Evolutionary conservation across 2,329 filamentous ascomycete species (phyloP).

Genomic region (Dactylellina sp.): DNA sequence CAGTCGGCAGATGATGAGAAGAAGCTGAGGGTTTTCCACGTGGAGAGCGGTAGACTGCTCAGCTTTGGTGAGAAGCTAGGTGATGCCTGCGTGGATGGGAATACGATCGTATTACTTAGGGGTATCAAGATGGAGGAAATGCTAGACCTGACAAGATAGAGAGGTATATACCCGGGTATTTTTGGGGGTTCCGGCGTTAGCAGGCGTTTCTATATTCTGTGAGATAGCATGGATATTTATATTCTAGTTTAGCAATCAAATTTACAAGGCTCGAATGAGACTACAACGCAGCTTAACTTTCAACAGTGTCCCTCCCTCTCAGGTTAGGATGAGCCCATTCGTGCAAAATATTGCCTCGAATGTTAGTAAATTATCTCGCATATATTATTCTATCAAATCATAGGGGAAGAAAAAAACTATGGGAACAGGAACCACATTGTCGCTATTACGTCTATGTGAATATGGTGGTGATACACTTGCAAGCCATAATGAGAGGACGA

Average conservation of each 20-base stretch:
- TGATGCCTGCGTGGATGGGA: conserved; percentile 77
- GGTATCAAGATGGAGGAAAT: conserved; percentile 82
- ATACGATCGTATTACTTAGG: conserved; percentile 87
- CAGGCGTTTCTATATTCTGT: conserved; percentile 17
- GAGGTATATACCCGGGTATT: neutral
- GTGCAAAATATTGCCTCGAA: conserved; percentile 21
- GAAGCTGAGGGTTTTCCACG: conserved; percentile 87
- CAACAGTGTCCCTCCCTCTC: too few relatives aligned
- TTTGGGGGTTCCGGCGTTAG: conserved; percentile 27
- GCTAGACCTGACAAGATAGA: conserved; percentile 67
- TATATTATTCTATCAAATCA: neutral
- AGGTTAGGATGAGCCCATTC: too few relatives aligned
- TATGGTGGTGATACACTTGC: too few relatives aligned
- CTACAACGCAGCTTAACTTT: too few relatives aligned
- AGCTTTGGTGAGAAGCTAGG: conserved; percentile 91
- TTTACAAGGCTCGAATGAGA: too few relatives aligned
- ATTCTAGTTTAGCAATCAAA: too few relatives aligned
- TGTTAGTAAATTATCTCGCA: conserved; percentile 23
- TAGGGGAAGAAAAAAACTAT: too few relatives aligned
- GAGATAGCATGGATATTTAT: neutral
- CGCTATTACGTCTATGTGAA: too few relatives aligned
- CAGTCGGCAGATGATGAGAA: conserved; percentile 79
- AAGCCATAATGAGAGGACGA: neutral
- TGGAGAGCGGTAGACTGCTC: conserved; percentile 86
- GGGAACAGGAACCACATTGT: too few relatives aligned